A percentile compares a stretch with the other conserved stretches of the same genome.
phyloP scores from a whole-genome alignment of 371 early-diverging fungal species.

The Hamiltosporidium tvaerminnensis region DNA sequence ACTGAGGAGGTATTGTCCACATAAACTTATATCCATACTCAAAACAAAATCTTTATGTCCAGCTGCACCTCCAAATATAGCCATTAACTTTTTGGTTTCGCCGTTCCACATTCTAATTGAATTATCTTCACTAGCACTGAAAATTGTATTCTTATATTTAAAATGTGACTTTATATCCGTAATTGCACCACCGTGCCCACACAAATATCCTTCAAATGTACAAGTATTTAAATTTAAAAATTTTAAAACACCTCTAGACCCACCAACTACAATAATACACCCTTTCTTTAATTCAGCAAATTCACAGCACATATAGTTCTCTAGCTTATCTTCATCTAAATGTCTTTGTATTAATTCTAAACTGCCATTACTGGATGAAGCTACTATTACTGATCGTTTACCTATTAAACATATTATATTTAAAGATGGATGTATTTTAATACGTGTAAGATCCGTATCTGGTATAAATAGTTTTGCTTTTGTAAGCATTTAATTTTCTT shows the following conservation, averaged over 20 bases:
- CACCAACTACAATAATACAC: not conserved
- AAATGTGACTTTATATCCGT: slow-evolving; percentile 15
- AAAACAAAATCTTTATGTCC: slow-evolving; percentile 39
- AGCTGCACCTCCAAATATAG: slow-evolving; percentile 31
- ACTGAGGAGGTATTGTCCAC: slow-evolving; percentile 18
- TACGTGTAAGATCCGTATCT: not conserved
- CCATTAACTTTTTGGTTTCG: slow-evolving; percentile 1
- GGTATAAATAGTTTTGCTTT: no score
- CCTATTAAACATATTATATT: not conserved
- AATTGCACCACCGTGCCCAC: slow-evolving; percentile 40
- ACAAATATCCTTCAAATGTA: not conserved
- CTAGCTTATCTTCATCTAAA: not conserved
- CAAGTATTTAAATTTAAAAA: not conserved
- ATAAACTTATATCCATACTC: slow-evolving; percentile 25
- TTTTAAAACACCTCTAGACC: not conserved
- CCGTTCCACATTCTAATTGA: slow-evolving; percentile 42
- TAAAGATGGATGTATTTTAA: not conserved
- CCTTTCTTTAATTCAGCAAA: not conserved
- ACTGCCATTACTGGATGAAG: not conserved
- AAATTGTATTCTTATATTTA: slow-evolving; percentile 4
- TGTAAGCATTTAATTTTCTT: no score
- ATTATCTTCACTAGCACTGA: slow-evolving; percentile 33
- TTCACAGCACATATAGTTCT: not conserved
- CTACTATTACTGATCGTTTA: not conserved
- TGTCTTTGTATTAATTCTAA: not conserved